A percentile compares a stretch with the other conserved stretches of the same genome.
phyloP scores from a whole-genome alignment of 495 filamentous ascomycete genomes.

The Penicillium subrubescens region DNA sequence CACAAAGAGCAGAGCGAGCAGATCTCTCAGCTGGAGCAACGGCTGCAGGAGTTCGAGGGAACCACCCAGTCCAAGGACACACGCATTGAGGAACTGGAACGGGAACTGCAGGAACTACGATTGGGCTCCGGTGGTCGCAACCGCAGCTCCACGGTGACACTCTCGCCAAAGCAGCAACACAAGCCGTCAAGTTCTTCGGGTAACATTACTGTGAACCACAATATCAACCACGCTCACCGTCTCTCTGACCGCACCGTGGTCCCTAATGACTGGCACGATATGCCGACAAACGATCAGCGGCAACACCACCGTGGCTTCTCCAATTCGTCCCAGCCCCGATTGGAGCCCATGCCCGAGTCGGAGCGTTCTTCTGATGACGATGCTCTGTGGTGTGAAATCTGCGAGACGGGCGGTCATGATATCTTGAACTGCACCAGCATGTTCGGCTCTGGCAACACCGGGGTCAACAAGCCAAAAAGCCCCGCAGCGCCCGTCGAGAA shows the following conservation, averaged over 20 bases:
- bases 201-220: constrained; percentile 28
- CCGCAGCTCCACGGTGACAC: constrained; percentile 49
- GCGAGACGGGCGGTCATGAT: constrained; percentile 90
- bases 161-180: constrained; percentile 37
- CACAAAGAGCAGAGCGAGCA: constrained; percentile 37
- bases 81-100: constrained; percentile 89
- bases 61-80: constrained; percentile 68
- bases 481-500: constrained; percentile 20
- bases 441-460: constrained; percentile 54
- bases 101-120: constrained; percentile 71
- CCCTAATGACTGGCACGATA: constrained; percentile 47
- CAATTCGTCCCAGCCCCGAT: constrained; percentile 36
- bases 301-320: constrained; percentile 37
- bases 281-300: constrained; percentile 31
- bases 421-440: constrained; percentile 91
- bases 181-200: constrained; percentile 41
- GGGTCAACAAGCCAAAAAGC: constrained; percentile 12
- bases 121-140: constrained; percentile 30
- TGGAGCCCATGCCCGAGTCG: constrained; percentile 68
- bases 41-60: constrained; percentile 72
- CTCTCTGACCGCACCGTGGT: constrained; percentile 52
- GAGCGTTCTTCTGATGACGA: constrained; percentile 74
- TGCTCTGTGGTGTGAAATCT: constrained; percentile 93
- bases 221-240: constrained; percentile 40
- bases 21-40: constrained; percentile 63